These are phyloP conservation scores for Wallacemonas sp. DNA, from an alignment of 208 protist species.

Conservation along the genomic window DNA sequence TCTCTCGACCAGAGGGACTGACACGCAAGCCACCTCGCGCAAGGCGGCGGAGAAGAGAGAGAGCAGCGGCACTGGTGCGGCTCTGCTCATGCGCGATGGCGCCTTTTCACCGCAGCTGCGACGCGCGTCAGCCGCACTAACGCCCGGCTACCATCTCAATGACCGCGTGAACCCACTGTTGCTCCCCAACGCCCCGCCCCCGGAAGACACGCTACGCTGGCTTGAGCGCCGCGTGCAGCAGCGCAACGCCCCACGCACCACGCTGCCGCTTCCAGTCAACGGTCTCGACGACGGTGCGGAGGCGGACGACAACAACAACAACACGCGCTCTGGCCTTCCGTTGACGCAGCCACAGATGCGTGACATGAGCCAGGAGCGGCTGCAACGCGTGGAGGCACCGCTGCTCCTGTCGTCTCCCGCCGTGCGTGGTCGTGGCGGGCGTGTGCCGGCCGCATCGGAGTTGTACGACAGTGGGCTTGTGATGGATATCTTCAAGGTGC, in stretches of 20 bases:
- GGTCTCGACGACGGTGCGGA: background rate
- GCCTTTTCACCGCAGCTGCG: background rate
- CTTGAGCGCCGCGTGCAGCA: conserved; percentile 13
- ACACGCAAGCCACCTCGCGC: too few species aligned
- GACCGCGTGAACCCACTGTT: conserved; percentile 24
- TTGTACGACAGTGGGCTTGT: conserved; percentile 14
- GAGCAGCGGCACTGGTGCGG: background rate
- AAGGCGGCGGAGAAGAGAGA: background rate
- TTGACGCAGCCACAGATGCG: too few species aligned
- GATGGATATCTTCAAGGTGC: conserved; percentile 32
- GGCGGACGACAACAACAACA: too few species aligned
- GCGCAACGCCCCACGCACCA: background rate
- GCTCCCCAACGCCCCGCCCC: conserved; percentile 7
- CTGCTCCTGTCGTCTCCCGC: background rate
- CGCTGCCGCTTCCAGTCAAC: background rate
- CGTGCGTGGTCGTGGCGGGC: background rate
- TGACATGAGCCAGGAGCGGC: background rate
- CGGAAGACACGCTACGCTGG: conserved; percentile 25
- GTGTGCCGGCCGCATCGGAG: too few species aligned
- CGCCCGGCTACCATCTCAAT: conserved; percentile 30
- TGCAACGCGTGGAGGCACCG: background rate
- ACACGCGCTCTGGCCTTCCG: too few species aligned
- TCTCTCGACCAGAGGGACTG: background rate
- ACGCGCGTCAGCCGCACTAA: conserved; percentile 1
- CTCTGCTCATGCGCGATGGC: background rate